phyloP scores from a whole-genome alignment of 2,329 filamentous ascomycete species.

The Ophiobolus disseminans region DNA sequence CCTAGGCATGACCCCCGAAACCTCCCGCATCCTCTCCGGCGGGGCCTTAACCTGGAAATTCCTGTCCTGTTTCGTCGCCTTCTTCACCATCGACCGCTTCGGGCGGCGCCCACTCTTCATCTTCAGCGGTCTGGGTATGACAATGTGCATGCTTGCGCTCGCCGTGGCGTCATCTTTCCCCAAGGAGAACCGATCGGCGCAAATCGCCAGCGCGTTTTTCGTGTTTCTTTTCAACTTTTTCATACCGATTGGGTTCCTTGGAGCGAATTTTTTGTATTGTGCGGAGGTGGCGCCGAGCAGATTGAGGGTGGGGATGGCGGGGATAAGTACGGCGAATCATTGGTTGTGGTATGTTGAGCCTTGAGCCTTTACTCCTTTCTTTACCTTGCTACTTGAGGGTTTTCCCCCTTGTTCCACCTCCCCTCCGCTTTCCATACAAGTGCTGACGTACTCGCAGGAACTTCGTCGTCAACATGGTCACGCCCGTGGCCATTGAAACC shows the following conservation, averaged over 20 bases:
- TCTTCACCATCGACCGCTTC: conserved; percentile 74
- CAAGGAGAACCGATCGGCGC: conserved; percentile 54
- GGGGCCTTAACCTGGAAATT: conserved; percentile 65
- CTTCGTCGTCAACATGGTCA: conserved; percentile 37
- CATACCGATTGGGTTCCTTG: conserved; percentile 65
- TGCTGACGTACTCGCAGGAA: conserved; percentile 34
- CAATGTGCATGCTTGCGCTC: conserved; percentile 61
- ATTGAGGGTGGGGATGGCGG: conserved; percentile 62
- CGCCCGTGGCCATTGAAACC: conserved; percentile 53
- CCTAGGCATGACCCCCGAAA: conserved; percentile 53
- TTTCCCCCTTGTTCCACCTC: no score
- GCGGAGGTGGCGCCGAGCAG: conserved; percentile 63
- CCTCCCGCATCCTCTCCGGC: conserved; percentile 68
- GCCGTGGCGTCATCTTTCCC: conserved; percentile 61
- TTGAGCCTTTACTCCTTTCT: no score
- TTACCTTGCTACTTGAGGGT: no score
- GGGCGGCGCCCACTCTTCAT: conserved; percentile 67
- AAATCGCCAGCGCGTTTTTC: conserved; percentile 62
- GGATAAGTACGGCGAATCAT: conserved; percentile 63
- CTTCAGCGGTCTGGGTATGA: conserved; percentile 61
- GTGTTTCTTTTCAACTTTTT: conserved; percentile 68
- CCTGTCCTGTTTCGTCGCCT: conserved; percentile 66
- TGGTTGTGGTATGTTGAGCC: no score
- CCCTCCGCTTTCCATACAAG: conserved; percentile 11
- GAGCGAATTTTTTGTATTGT: conserved; percentile 67